These are phyloP conservation scores for Leishmania amazonensis DNA, from an alignment of 208 protist species.

Conservation along the genomic window DNA sequence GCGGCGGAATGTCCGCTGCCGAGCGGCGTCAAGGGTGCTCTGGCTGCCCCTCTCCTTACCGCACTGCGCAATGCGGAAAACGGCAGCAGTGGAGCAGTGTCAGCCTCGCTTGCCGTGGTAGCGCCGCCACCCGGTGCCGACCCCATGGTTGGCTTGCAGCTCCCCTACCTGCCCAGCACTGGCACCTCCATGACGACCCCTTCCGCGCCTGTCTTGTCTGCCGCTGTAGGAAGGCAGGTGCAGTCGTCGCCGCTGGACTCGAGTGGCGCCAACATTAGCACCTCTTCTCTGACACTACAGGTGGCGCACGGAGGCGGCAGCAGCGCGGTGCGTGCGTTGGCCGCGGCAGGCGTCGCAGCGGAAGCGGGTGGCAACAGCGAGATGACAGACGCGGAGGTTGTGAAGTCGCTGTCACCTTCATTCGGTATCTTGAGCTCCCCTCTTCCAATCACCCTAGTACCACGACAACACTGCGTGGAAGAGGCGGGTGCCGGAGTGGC, in stretches of 20 bases:
- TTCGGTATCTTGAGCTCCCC: background rate
- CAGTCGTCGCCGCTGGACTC: background rate
- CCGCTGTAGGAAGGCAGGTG: background rate
- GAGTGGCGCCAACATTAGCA: background rate
- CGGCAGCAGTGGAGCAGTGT: background rate
- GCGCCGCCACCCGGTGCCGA: background rate
- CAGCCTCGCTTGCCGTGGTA: background rate
- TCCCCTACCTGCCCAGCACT: conserved; percentile 14
- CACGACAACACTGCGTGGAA: background rate
- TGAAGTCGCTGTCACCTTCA: background rate
- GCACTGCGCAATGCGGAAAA: background rate
- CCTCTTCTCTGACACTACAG: background rate
- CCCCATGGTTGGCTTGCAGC: conserved; percentile 15
- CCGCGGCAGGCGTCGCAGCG: background rate
- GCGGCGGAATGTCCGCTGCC: conserved; percentile 5
- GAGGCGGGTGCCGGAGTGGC: background rate
- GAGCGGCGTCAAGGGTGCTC: background rate
- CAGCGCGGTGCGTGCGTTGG: conserved; percentile 21
- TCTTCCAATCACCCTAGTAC: background rate
- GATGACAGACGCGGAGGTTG: background rate
- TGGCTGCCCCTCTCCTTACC: background rate
- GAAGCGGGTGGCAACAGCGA: background rate
- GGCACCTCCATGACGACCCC: conserved; percentile 9
- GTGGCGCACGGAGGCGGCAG: conserved; percentile 23
- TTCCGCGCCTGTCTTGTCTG: conserved; percentile 2